These are phyloP conservation scores for Aspergillus saccharolyticus DNA, from an alignment of 495 filamentous ascomycete species.

Conservation along the genomic window DNA sequence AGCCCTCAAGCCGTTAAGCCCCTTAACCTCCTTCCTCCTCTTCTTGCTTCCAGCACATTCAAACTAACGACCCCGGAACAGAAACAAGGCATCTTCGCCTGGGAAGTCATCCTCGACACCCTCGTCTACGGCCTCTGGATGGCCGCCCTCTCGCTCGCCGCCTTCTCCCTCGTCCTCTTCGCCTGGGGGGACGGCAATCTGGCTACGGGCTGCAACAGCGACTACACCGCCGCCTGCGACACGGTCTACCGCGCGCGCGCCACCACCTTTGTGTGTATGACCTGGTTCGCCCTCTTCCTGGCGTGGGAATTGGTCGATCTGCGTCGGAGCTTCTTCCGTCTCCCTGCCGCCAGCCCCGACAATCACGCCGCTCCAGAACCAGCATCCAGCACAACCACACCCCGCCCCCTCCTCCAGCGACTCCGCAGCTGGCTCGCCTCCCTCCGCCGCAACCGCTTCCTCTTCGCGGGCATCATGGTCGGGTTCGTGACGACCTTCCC, in stretches of 20 bases:
- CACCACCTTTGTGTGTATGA: constrained; percentile 66
- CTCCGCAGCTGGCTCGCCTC: constrained; percentile 45
- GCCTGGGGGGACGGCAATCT: constrained; percentile 63
- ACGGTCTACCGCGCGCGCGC: constrained; percentile 68
- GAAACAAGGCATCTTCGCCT: constrained; percentile 64
- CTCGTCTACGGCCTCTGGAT: constrained; percentile 68
- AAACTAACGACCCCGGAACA: constrained; percentile 33
- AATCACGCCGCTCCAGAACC: too few species aligned
- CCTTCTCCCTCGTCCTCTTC: constrained; percentile 63
- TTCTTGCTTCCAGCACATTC: constrained; percentile 7
- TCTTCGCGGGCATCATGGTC: constrained; percentile 63
- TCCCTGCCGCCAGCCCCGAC: constrained; percentile 42
- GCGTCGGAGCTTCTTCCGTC: constrained; percentile 62
- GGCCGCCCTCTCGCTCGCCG: constrained; percentile 58
- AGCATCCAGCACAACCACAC: constrained; percentile 35
- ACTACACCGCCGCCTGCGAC: constrained; percentile 50
- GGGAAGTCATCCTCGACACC: constrained; percentile 64
- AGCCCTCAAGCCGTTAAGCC: not conserved
- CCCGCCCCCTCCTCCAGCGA: constrained; percentile 45
- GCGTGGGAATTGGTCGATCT: constrained; percentile 71
- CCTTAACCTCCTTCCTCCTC: not conserved
- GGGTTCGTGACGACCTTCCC: constrained; percentile 70
- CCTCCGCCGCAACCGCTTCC: constrained; percentile 66
- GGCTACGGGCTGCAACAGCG: constrained; percentile 57
- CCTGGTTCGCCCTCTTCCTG: constrained; percentile 69